phyloP scores from a whole-genome alignment of 1,139 yeast genomes.

The Lodderomyces pseudojiufengensis region DNA sequence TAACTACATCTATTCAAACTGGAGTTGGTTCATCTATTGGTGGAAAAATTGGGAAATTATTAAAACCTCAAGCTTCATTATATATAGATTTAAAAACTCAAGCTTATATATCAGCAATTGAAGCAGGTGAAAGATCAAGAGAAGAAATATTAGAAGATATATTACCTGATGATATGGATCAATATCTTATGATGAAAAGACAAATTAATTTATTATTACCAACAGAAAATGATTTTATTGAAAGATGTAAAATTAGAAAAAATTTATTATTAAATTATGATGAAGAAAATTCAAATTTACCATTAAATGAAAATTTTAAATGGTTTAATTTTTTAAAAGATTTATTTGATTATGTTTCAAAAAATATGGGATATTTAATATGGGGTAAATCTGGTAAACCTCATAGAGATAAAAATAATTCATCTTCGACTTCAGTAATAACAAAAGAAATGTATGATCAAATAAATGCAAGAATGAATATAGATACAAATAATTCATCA shows the following conservation, averaged over 20 bases:
- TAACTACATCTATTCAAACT: slow-evolving; percentile 39
- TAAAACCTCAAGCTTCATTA: slow-evolving; percentile 76
- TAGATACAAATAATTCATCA: too few relatives aligned
- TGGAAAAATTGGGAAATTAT: slow-evolving; percentile 51
- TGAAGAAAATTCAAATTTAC: slow-evolving; percentile 11
- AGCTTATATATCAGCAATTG: slow-evolving; percentile 86
- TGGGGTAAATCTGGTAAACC: slow-evolving; percentile 62
- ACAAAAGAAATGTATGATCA: slow-evolving; percentile 21
- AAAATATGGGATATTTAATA: slow-evolving; percentile 65
- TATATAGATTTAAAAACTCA: slow-evolving; percentile 89
- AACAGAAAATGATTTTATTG: slow-evolving; percentile 67
- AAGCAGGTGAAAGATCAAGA: slow-evolving; percentile 64
- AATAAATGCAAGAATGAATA: slow-evolving; percentile 4
- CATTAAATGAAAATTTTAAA: slow-evolving; percentile 36
- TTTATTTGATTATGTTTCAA: slow-evolving; percentile 71
- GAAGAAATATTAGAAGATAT: slow-evolving; percentile 72
- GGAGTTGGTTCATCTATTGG: slow-evolving; percentile 38
- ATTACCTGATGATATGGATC: slow-evolving; percentile 65
- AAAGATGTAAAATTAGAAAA: slow-evolving; percentile 66
- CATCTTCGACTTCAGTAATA: slow-evolving; percentile 23
- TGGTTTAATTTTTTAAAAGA: slow-evolving; percentile 49
- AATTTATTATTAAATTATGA: slow-evolving; percentile 50
- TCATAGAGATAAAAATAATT: slow-evolving; percentile 14
- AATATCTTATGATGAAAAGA: slow-evolving; percentile 26
- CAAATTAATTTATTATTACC: slow-evolving; percentile 47